Percentiles rank a stretch among this genome's conserved stretches.
Evolutionary conservation across 306 rosid species (phyloP).

Genomic region (Medicago lupulina): DNA sequence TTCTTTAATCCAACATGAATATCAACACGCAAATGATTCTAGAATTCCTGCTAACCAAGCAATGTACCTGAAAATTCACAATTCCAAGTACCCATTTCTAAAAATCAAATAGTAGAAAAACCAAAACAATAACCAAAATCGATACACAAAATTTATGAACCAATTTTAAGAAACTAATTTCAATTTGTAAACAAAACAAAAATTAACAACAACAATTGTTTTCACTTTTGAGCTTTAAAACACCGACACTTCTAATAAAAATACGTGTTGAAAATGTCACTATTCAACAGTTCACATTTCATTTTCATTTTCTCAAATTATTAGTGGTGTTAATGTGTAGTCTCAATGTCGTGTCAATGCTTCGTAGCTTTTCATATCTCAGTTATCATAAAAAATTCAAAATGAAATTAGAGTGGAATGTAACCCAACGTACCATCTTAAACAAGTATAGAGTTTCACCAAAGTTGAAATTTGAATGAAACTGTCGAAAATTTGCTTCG

Average conservation of each 20-base stretch:
- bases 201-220: background rate
- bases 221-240: too few relatives aligned
- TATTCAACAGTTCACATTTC: too few relatives aligned
- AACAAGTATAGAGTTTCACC: background rate
- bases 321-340: too few relatives aligned
- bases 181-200: background rate
- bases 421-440: background rate
- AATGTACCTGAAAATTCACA: background rate
- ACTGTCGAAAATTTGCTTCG: too few relatives aligned
- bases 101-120: too few relatives aligned
- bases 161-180: background rate
- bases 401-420: background rate
- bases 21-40: background rate
- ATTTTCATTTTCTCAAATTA: too few relatives aligned
- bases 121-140: too few relatives aligned
- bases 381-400: background rate
- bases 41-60: constrained; percentile 21
- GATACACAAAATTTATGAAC: too few relatives aligned
- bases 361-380: background rate
- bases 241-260: too few relatives aligned
- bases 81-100: too few relatives aligned
- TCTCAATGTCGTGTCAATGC: too few relatives aligned
- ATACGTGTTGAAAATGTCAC: too few relatives aligned
- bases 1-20: background rate
- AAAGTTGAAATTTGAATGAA: background rate